These are phyloP conservation scores for Leucosporidium yakuticum DNA, from an alignment of 768 basidiomycete species.

Conservation along the genomic window DNA sequence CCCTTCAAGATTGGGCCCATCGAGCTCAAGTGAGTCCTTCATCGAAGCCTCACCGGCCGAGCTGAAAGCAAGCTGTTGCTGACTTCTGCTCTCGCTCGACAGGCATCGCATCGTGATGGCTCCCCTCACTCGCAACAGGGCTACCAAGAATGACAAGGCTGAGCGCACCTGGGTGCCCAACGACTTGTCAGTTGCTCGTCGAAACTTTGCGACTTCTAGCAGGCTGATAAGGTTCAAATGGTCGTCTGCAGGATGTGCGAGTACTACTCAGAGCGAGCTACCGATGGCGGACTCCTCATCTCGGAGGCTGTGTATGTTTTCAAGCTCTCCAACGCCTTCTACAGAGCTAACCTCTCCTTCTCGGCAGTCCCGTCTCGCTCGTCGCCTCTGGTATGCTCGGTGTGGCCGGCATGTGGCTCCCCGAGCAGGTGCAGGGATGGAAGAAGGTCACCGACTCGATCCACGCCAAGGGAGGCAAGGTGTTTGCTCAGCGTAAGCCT, in stretches of 20 bases:
- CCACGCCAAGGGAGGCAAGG: constrained; percentile 49
- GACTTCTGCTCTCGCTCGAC: background rate
- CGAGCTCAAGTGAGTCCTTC: constrained; percentile 4
- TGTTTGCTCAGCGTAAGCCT: constrained; percentile 48
- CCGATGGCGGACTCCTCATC: constrained; percentile 42
- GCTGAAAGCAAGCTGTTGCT: too few species aligned
- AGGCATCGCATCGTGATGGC: constrained; percentile 16
- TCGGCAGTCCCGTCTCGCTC: constrained; percentile 36
- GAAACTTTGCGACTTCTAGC: background rate
- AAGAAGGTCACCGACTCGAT: constrained; percentile 49
- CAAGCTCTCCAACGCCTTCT: background rate
- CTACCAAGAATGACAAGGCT: background rate
- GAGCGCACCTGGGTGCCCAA: constrained; percentile 26
- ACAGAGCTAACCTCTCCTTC: constrained; percentile 15
- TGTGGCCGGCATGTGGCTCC: constrained; percentile 35
- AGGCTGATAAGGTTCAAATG: too few species aligned
- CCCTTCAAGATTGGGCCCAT: constrained; percentile 9
- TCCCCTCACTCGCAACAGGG: constrained; percentile 23
- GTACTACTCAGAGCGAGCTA: constrained; percentile 43
- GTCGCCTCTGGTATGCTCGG: constrained; percentile 32
- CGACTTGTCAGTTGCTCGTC: constrained; percentile 11
- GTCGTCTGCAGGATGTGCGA: constrained; percentile 13
- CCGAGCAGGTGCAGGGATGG: constrained; percentile 42
- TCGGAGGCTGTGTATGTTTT: constrained; percentile 33
- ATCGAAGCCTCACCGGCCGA: background rate